Evolutionary conservation across 2,329 filamentous ascomycete genomes (phyloP).

Genomic region (Eutypella sp.): DNA sequence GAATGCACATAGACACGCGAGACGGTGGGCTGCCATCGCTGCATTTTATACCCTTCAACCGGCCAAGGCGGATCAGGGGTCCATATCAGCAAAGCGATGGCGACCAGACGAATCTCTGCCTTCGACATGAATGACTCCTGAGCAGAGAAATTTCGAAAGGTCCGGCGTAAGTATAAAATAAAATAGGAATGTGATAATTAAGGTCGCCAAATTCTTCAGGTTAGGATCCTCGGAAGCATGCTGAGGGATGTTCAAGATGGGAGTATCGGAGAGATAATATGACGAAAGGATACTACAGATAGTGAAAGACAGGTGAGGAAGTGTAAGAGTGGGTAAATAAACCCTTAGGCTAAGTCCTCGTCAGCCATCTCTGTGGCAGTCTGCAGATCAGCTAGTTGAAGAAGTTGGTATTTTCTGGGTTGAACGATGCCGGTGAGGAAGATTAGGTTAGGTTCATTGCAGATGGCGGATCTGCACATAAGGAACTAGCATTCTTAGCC

Average conservation of each 20-base stretch:
- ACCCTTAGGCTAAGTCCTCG: background rate
- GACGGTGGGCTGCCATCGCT: conserved; percentile 17
- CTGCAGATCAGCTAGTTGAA: background rate
- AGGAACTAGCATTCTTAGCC: too few species aligned
- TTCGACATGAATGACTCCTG: conserved; percentile 4
- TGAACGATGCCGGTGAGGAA: too few species aligned
- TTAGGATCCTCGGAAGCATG: too few species aligned
- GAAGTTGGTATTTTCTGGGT: background rate
- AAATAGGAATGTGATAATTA: too few species aligned
- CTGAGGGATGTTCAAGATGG: too few species aligned
- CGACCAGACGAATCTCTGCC: conserved; percentile 9
- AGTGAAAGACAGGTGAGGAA: background rate
- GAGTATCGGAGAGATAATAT: too few species aligned
- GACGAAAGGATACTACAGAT: too few species aligned
- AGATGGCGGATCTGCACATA: too few species aligned
- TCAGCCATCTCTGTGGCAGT: background rate
- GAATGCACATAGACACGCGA: background rate
- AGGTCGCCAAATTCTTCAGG: too few species aligned
- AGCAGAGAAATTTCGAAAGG: too few species aligned
- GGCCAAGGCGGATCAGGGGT: conserved; percentile 6
- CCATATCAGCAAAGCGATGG: conserved; percentile 16
- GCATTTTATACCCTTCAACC: conserved; percentile 15
- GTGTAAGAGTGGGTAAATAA: background rate
- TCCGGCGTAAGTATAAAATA: too few species aligned
- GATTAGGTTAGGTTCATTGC: too few species aligned